Evolutionary conservation across 139 green algal species (phyloP).

Genomic region (Tetradesmus obliquus): DNA sequence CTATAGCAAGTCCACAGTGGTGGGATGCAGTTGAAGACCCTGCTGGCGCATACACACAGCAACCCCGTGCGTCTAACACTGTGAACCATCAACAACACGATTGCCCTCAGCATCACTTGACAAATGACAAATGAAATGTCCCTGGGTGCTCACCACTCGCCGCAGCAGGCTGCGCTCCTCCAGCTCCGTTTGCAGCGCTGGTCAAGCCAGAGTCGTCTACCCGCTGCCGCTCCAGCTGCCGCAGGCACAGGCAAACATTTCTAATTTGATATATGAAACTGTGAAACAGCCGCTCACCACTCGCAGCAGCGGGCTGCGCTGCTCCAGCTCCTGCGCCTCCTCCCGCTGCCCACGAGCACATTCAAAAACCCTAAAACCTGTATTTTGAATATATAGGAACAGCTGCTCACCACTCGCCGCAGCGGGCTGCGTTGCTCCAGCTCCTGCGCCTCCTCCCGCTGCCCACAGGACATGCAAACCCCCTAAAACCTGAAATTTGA

Average conservation of each 20-base stretch:
- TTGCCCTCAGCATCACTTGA: not conserved
- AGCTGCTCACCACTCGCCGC: not conserved
- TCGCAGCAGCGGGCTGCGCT: not conserved
- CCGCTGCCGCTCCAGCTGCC: not conserved
- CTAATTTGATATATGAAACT: not conserved
- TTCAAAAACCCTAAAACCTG: not conserved
- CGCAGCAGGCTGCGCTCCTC: not conserved
- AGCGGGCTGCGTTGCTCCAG: slow-evolving; percentile 15
- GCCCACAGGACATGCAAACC: not conserved
- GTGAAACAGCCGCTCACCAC: not conserved
- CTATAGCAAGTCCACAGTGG: too few relatives aligned
- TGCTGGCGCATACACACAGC: too few relatives aligned
- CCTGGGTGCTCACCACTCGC: not conserved
- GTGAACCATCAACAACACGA: not conserved
- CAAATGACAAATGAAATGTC: not conserved
- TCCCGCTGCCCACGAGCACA: not conserved
- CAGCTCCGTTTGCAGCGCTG: not conserved
- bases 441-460: not conserved
- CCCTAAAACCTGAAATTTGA: not conserved
- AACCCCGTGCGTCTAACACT: too few relatives aligned
- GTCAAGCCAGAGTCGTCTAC: not conserved
- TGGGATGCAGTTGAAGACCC: too few relatives aligned
- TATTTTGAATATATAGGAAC: not conserved
- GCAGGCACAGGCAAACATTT: not conserved
- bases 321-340: not conserved